Conservation (phyloP, 2,329 filamentous ascomycete species). For the Dactylellina leptospora region DNA sequence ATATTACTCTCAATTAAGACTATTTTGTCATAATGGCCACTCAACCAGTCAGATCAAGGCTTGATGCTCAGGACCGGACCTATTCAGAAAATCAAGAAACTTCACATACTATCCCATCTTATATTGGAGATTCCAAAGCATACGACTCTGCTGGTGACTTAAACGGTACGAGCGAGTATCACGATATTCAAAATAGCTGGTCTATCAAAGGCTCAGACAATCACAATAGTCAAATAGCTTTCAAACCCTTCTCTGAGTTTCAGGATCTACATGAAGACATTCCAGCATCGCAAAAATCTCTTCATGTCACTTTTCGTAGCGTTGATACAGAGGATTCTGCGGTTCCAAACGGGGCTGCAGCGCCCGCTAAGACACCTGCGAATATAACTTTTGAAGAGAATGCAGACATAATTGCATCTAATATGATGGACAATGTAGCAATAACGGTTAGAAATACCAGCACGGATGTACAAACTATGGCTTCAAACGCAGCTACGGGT, state of each 20-base stretch:
- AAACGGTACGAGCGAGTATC: not conserved
- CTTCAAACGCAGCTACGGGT: conserved; percentile 2
- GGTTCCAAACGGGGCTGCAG: not conserved
- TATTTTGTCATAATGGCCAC: not conserved
- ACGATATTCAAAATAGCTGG: conserved; percentile 3
- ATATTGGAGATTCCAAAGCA: not conserved
- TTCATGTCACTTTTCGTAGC: not conserved
- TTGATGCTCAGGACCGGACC: not conserved
- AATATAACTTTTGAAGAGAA: conserved; percentile 12
- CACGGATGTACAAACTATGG: not conserved
- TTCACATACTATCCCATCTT: not conserved
- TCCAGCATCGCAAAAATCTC: conserved; percentile 2
- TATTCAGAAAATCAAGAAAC: not conserved
- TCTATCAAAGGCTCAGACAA: not conserved
- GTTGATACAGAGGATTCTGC: conserved; percentile 4
- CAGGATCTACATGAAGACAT: not conserved
- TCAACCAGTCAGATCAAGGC: not conserved
- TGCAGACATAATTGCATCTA: not conserved
- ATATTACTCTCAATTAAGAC: not conserved
- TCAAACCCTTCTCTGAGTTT: conserved; percentile 10
- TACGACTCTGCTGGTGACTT: not conserved
- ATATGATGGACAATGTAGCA: conserved; percentile 1
- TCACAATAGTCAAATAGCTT: not conserved
- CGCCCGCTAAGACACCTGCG: not conserved
- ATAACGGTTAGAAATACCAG: not conserved